Conservation (phyloP, 2,329 filamentous ascomycete species). For the Biscogniauxia sp. region DNA sequence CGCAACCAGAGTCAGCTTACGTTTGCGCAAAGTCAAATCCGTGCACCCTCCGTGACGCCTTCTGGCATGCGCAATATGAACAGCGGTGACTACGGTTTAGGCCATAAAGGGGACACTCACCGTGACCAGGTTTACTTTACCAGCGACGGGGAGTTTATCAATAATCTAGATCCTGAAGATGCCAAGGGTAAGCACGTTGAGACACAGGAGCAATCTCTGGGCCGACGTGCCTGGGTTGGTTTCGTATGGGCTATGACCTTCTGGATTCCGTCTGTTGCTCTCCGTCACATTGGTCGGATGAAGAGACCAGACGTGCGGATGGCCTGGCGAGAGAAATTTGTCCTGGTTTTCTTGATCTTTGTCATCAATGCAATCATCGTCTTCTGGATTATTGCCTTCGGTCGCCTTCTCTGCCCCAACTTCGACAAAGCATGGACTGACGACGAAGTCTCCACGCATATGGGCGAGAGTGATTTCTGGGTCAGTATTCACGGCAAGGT, state of each 20-base stretch:
- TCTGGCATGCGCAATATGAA: conserved; percentile 55
- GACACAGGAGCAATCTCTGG: conserved; percentile 60
- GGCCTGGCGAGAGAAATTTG: conserved; percentile 95
- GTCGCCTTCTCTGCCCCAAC: conserved; percentile 83
- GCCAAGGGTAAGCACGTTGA: conserved; percentile 75
- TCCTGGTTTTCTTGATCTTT: conserved; percentile 76
- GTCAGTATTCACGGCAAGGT: conserved; percentile 86
- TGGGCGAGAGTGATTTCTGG: conserved; percentile 74
- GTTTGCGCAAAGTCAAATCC: conserved; percentile 32
- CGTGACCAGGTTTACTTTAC: conserved; percentile 75
- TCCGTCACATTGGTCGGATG: conserved; percentile 87
- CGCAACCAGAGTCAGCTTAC: conserved; percentile 56
- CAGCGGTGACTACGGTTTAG: conserved; percentile 84
- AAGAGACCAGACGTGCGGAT: conserved; percentile 94
- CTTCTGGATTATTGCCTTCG: conserved; percentile 91
- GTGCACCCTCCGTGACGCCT: conserved; percentile 60
- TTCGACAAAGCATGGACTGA: conserved; percentile 83
- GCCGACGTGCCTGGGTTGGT: conserved; percentile 74
- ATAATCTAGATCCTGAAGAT: conserved; percentile 72
- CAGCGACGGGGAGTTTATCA: conserved; percentile 64
- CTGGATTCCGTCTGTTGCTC: conserved; percentile 85
- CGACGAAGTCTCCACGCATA: conserved; percentile 67
- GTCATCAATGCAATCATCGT: conserved; percentile 78
- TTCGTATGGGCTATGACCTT: conserved; percentile 86
- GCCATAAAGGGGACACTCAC: conserved; percentile 76